Evolutionary conservation across 345 rosid species (phyloP).

Genomic region (Chamaenerion angustifolium): DNA sequence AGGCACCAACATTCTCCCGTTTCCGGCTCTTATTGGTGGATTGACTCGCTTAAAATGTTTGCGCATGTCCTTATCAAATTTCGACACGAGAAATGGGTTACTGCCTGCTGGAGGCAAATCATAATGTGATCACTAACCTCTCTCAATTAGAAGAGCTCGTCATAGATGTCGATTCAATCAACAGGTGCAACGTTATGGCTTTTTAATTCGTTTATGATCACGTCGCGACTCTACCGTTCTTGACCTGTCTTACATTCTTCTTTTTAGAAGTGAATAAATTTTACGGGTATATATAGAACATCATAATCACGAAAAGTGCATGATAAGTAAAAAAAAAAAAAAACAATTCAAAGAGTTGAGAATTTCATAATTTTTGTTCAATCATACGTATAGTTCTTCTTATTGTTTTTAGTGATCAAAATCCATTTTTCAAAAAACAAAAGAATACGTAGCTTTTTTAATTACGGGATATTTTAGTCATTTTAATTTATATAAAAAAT

Average conservation of each 20-base stretch:
- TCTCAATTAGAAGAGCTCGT: not conserved
- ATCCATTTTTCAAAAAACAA: too few species aligned
- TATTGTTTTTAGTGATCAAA: too few species aligned
- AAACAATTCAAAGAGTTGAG: too few species aligned
- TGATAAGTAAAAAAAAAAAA: too few species aligned
- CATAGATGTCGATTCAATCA: not conserved
- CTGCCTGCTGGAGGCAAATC: fast-evolving
- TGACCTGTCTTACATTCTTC: slow-evolving; percentile 1
- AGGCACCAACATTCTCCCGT: slow-evolving; percentile 1
- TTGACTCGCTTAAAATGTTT: not conserved
- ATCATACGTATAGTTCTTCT: too few species aligned
- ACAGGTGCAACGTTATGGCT: not conserved
- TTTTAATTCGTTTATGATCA: not conserved
- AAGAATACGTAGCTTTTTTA: too few species aligned
- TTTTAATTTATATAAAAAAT: too few species aligned
- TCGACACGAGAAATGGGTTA: too few species aligned
- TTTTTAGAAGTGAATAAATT: not conserved
- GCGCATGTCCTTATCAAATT: not conserved
- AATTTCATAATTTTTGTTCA: too few species aligned
- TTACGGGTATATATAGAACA: not conserved
- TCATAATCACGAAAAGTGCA: too few species aligned
- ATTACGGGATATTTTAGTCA: too few species aligned
- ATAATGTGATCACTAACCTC: not conserved
- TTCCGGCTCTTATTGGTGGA: slow-evolving; percentile 2
- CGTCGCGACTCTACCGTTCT: not conserved